A percentile compares a stretch with the other conserved stretches of the same genome.
These are phyloP conservation scores for Brettanomyces custersianus DNA, from an alignment of 805 yeast genomes.

Conservation along the genomic window DNA sequence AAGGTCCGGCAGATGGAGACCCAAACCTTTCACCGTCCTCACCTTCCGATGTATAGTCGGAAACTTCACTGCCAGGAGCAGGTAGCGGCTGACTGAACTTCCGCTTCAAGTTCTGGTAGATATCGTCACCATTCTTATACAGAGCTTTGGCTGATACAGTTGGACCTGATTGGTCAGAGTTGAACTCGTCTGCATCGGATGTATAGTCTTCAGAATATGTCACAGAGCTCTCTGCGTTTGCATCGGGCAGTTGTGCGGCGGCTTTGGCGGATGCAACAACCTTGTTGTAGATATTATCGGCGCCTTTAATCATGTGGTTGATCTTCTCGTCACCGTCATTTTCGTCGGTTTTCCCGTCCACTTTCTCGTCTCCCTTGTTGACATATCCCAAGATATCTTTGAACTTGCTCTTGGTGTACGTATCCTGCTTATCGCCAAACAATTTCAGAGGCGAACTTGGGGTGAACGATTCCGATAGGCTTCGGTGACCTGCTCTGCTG, in stretches of 20 bases:
- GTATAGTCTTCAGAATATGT: constrained; percentile 20
- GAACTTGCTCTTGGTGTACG: constrained; percentile 22
- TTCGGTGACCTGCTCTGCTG: constrained; percentile 1
- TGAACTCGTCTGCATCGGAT: constrained; percentile 21
- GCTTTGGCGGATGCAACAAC: constrained; percentile 1
- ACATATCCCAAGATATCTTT: constrained; percentile 17
- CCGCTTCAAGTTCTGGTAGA: constrained; percentile 17
- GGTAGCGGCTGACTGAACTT: constrained; percentile 11
- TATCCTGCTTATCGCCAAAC: constrained; percentile 22
- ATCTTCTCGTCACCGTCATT: constrained; percentile 4
- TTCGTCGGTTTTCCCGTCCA: background rate
- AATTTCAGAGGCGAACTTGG: constrained; percentile 25
- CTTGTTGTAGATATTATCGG: constrained; percentile 13
- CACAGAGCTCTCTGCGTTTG: constrained; percentile 6
- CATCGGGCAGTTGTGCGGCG: background rate
- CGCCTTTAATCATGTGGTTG: constrained; percentile 14
- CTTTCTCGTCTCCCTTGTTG: constrained; percentile 6
- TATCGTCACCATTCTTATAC: constrained; percentile 17
- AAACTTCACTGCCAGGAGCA: constrained; percentile 6
- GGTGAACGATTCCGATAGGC: constrained; percentile 14
- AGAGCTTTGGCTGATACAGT: constrained; percentile 15
- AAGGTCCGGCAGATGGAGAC: too few relatives aligned
- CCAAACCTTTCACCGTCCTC: too few relatives aligned
- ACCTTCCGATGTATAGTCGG: constrained; percentile 19
- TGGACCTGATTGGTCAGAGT: constrained; percentile 11